Evolutionary conservation across 805 yeast genomes (phyloP), one percentile per base, ranked within the genome.

Genomic region (Pichia phayaonensis): DNA sequence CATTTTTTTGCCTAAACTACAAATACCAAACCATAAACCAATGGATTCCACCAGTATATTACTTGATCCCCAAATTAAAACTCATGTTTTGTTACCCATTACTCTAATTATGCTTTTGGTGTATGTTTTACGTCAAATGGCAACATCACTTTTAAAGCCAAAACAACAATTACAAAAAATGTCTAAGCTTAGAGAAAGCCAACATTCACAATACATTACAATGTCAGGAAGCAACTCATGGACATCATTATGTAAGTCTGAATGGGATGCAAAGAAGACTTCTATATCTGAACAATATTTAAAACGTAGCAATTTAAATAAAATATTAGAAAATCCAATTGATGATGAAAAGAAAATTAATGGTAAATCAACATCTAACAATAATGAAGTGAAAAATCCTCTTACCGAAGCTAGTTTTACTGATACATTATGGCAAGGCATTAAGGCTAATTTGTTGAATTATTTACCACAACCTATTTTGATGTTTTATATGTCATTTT

Each of bases 401-500:
- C 73, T 89, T 44, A 67, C 80, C 2, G 96, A 88, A 59, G 84
- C 95, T 3, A 72, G 73, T 45, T 74, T 84, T 26, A 75, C 83
- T 54, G 96, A 90, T 50, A 79, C 83, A 22, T 70, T 94, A 74
- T 73, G 83, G 73, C 76, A 75, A 45, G 83, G 87, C 83, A 77
- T 90, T 52, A 89, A 89, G 63, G 83, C 84, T 10, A 90, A 89
- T 62, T 70, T 89, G 56, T 83, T 90, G 62, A 87, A 81, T 67
- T 87, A 83, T 63, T 78, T 90, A 20, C 97, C 98, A 2, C 98
- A 94, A 69, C 88, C 97, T 0, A 66, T 90, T 40, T 85, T 90
- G 56, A 90, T 94, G 97, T 89, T 90, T 61, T 94, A 97, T 96
- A 92, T 92, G 54, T 88, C 87, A 61, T 86, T 82, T 61, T 90